These are phyloP conservation scores for Pyronema omphalodes DNA, from an alignment of 495 filamentous ascomycete genomes.

Conservation along the genomic window DNA sequence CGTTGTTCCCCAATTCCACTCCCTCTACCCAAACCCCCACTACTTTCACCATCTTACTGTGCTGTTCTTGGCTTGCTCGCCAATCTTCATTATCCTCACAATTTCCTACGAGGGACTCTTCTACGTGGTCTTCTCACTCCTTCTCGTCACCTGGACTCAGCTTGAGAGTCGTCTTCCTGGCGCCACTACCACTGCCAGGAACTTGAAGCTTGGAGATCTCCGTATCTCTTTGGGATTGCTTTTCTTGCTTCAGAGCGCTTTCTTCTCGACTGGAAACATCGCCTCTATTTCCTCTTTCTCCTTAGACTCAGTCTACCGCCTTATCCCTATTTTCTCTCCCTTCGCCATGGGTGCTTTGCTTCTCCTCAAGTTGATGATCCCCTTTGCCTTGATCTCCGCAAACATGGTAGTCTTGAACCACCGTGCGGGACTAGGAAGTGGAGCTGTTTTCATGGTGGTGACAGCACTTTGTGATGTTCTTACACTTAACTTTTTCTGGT, in stretches of 20 bases:
- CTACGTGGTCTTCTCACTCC: slow-evolving; percentile 73
- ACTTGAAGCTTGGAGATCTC: slow-evolving; percentile 59
- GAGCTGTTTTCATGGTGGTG: slow-evolving; percentile 72
- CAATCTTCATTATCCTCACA: slow-evolving; percentile 86
- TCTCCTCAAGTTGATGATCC: slow-evolving; percentile 77
- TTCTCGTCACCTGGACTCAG: slow-evolving; percentile 74
- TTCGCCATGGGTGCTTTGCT: slow-evolving; percentile 82
- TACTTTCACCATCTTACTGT: slow-evolving; percentile 80
- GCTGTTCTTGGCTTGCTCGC: slow-evolving; percentile 84
- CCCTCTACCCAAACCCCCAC: slow-evolving; percentile 62
- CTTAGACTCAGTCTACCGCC: slow-evolving; percentile 71
- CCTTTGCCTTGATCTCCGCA: slow-evolving; percentile 82
- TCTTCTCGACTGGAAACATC: slow-evolving; percentile 95
- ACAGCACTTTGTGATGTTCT: slow-evolving; percentile 84
- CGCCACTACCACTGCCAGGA: slow-evolving; percentile 29
- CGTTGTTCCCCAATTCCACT: slow-evolving; percentile 61
- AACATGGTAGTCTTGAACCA: slow-evolving; percentile 90
- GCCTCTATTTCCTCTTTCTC: slow-evolving; percentile 90
- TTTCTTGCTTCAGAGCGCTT: slow-evolving; percentile 80
- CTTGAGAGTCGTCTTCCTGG: slow-evolving; percentile 37
- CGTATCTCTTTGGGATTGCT: slow-evolving; percentile 89
- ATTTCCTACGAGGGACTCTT: slow-evolving; percentile 97
- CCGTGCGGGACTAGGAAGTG: slow-evolving; percentile 18
- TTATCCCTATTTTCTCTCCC: slow-evolving; percentile 88
- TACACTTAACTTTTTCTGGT: slow-evolving; percentile 94